phyloP scores from a whole-genome alignment of 108 stramenopile species.

The Skeletonema tropicum region DNA sequence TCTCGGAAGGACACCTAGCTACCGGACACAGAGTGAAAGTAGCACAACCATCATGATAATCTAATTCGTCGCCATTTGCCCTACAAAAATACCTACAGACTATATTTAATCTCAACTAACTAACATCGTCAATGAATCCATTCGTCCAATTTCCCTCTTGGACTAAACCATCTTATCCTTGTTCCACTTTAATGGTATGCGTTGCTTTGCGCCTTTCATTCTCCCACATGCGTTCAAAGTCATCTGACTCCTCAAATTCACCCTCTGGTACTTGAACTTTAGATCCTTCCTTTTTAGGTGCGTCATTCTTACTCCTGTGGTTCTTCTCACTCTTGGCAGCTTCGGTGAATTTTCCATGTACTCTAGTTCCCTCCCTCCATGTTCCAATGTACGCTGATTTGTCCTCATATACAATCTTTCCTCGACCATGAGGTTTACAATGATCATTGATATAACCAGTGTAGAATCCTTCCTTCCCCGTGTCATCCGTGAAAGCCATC shows the following conservation, averaged over 20 bases:
- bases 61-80: slow-evolving; percentile 7
- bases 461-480: slow-evolving; percentile 30
- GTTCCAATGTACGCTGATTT: slow-evolving; percentile 22
- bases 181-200: background rate
- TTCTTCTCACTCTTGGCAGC: background rate
- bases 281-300: background rate
- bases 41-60: slow-evolving; percentile 46
- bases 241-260: background rate
- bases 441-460: slow-evolving; percentile 36
- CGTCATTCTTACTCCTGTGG: background rate
- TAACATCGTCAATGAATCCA: background rate
- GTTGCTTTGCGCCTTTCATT: background rate
- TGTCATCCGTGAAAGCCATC: slow-evolving; percentile 26
- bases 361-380: slow-evolving; percentile 36
- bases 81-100: background rate
- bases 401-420: slow-evolving; percentile 26
- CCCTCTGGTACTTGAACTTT: background rate
- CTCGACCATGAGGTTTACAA: slow-evolving; percentile 35
- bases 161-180: slow-evolving; percentile 31
- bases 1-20: slow-evolving; percentile 18
- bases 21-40: slow-evolving; percentile 17
- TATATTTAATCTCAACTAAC: slow-evolving; percentile 12
- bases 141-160: slow-evolving; percentile 43
- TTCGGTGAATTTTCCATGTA: slow-evolving; percentile 30
- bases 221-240: background rate